A percentile compares a stretch with the other conserved stretches of the same genome.
These are phyloP conservation scores for Phaffomyces thermotolerans DNA, from an alignment of 805 yeast genomes.

Conservation along the genomic window DNA sequence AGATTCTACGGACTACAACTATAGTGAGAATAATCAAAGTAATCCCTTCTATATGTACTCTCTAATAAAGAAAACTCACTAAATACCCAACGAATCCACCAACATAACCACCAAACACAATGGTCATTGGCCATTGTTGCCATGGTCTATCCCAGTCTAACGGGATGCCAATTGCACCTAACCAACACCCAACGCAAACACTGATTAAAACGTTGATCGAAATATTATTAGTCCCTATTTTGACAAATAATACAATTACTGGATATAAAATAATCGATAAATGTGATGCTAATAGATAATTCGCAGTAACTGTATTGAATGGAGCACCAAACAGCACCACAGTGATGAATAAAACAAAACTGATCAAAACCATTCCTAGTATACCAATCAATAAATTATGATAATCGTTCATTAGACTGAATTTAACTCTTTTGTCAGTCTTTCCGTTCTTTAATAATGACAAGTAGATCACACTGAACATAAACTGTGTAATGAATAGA, in stretches of 20 bases:
- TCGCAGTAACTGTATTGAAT: slow-evolving; percentile 46
- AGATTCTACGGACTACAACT: too few relatives aligned
- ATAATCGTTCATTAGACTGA: background rate
- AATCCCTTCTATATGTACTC: too few relatives aligned
- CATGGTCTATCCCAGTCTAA: slow-evolving; percentile 97
- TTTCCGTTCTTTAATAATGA: background rate
- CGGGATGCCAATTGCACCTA: slow-evolving; percentile 91
- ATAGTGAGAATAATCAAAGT: too few relatives aligned
- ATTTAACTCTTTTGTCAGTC: background rate
- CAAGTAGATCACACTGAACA: background rate
- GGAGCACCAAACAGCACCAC: slow-evolving; percentile 81
- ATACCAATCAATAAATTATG: slow-evolving; percentile 3
- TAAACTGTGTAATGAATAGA: background rate
- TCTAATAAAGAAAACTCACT: background rate
- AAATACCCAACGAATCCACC: slow-evolving; percentile 66
- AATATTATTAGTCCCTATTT: slow-evolving; percentile 30
- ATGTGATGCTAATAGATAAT: slow-evolving; percentile 55
- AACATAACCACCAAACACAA: slow-evolving; percentile 65
- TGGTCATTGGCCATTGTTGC: slow-evolving; percentile 94
- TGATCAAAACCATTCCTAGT: background rate
- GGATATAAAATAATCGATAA: slow-evolving; percentile 50
- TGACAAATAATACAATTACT: slow-evolving; percentile 56
- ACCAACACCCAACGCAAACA: slow-evolving; percentile 67
- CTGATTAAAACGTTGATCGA: slow-evolving; percentile 28
- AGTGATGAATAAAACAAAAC: slow-evolving; percentile 18